Conservation (phyloP, 2,329 filamentous ascomycete species). For the Alternaria ventricosa region DNA sequence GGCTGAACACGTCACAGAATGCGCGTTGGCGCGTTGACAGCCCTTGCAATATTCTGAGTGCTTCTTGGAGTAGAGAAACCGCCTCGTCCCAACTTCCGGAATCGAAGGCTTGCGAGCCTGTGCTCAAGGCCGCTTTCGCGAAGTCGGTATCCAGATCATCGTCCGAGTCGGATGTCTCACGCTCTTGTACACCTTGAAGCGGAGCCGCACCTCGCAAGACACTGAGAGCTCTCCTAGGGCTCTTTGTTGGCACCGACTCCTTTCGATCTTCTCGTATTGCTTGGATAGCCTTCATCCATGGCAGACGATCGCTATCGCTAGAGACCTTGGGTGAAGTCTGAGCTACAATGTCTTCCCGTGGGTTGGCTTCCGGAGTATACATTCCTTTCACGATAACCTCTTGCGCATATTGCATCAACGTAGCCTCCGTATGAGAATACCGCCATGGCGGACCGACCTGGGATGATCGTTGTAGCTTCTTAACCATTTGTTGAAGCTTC, state of each 20-base stretch:
- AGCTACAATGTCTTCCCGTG: background rate
- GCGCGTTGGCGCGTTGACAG: constrained; percentile 22
- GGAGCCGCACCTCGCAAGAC: background rate
- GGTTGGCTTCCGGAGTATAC: background rate
- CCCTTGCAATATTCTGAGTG: constrained; percentile 29
- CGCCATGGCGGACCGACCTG: constrained; percentile 6
- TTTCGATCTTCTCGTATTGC: constrained; percentile 6
- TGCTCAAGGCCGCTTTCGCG: constrained; percentile 32
- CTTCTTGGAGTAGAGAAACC: constrained; percentile 34
- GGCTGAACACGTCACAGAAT: constrained; percentile 31
- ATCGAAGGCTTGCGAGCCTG: constrained; percentile 32
- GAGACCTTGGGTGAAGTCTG: background rate
- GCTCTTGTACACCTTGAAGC: background rate
- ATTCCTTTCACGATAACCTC: constrained; percentile 15
- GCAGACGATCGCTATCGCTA: background rate
- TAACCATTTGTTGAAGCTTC: constrained; percentile 13
- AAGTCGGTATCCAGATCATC: constrained; percentile 36
- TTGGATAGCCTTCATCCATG: constrained; percentile 17
- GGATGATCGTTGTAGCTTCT: constrained; percentile 17
- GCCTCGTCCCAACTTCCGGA: constrained; percentile 30
- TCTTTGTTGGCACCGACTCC: background rate
- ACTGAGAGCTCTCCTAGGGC: background rate
- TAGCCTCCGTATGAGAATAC: constrained; percentile 15
- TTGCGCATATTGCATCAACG: constrained; percentile 17
- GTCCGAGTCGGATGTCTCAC: constrained; percentile 20